These are phyloP conservation scores for Boletus rufocinnamomeus DNA, from an alignment of 768 basidiomycete genomes.

Conservation along the genomic window DNA sequence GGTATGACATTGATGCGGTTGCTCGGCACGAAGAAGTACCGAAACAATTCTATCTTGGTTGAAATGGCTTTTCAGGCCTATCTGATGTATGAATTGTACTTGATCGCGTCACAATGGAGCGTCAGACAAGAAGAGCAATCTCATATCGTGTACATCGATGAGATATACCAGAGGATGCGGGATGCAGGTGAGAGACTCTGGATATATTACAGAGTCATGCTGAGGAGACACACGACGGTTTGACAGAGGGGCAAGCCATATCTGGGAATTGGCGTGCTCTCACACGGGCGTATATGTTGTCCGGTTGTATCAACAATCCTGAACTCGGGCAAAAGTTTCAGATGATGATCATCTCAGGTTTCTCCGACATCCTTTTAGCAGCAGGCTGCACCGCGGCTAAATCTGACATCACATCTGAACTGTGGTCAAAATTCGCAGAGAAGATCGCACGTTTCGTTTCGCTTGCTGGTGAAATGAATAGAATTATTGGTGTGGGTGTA, in stretches of 20 bases:
- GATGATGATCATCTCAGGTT: conserved; percentile 17
- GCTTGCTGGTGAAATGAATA: conserved; percentile 47
- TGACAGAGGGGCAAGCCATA: conserved; percentile 43
- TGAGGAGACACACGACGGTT: neutral
- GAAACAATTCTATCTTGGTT: conserved; percentile 28
- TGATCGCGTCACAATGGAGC: conserved; percentile 27
- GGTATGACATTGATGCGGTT: conserved; percentile 21
- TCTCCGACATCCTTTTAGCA: conserved; percentile 30
- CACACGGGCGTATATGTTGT: neutral
- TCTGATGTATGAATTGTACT: conserved; percentile 24
- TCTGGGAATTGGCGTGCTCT: conserved; percentile 30
- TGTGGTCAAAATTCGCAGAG: conserved; percentile 44
- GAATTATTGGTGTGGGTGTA: conserved; percentile 24
- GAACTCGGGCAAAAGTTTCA: conserved; percentile 15
- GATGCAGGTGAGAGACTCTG: conserved; percentile 34
- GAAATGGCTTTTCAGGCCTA: conserved; percentile 36
- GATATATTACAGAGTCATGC: neutral
- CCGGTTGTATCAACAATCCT: conserved; percentile 14
- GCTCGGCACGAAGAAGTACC: conserved; percentile 16
- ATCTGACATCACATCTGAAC: conserved; percentile 37
- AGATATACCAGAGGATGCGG: conserved; percentile 36
- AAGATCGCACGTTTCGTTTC: conserved; percentile 44
- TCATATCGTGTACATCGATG: conserved; percentile 19
- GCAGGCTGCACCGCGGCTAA: conserved; percentile 26
- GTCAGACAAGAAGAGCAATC: conserved; percentile 17